Conservation (phyloP, 108 stramenopile genomes). For the Skeletonema grethae region DNA sequence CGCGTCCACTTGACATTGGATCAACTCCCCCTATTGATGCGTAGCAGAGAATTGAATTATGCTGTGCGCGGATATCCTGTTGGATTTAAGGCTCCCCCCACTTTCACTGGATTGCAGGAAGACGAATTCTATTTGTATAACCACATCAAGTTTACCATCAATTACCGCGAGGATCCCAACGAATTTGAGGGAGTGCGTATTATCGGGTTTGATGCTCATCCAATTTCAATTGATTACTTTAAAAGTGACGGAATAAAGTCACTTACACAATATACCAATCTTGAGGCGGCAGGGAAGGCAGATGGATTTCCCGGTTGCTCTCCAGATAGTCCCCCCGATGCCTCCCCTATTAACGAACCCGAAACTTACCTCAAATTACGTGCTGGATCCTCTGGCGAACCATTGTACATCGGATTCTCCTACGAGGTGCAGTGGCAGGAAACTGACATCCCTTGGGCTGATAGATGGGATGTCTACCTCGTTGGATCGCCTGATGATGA, state of each 20-base stretch:
- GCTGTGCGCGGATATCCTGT: slow-evolving; percentile 85
- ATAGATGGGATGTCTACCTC: slow-evolving; percentile 99
- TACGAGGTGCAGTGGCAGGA: slow-evolving; percentile 95
- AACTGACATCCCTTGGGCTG: slow-evolving; percentile 89
- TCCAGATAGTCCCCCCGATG: too few relatives aligned
- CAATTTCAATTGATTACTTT: slow-evolving; percentile 87
- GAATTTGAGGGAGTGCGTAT: slow-evolving; percentile 82
- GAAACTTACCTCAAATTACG: slow-evolving; percentile 51
- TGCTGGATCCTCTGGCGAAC: slow-evolving; percentile 49
- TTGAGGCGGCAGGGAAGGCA: background rate
- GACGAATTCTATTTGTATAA: slow-evolving; percentile 87
- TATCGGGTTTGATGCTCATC: slow-evolving; percentile 92
- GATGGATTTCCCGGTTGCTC: slow-evolving; percentile 46
- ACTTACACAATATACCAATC: slow-evolving; percentile 10
- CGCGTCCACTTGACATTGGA: slow-evolving; percentile 92
- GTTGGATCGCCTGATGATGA: slow-evolving; percentile 92
- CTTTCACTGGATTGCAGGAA: slow-evolving; percentile 55
- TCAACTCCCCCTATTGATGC: slow-evolving; percentile 80
- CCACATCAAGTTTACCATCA: slow-evolving; percentile 89
- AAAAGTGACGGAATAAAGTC: slow-evolving; percentile 6
- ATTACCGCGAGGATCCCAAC: slow-evolving; percentile 69
- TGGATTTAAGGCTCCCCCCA: slow-evolving; percentile 75
- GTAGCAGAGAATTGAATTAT: slow-evolving; percentile 77
- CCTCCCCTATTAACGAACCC: slow-evolving; percentile 52
- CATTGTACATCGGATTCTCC: slow-evolving; percentile 72